Base-by-base conservation (phyloP, 2,329 filamentous ascomycete genomes). In the Ustilaginoidea virens region DNA sequence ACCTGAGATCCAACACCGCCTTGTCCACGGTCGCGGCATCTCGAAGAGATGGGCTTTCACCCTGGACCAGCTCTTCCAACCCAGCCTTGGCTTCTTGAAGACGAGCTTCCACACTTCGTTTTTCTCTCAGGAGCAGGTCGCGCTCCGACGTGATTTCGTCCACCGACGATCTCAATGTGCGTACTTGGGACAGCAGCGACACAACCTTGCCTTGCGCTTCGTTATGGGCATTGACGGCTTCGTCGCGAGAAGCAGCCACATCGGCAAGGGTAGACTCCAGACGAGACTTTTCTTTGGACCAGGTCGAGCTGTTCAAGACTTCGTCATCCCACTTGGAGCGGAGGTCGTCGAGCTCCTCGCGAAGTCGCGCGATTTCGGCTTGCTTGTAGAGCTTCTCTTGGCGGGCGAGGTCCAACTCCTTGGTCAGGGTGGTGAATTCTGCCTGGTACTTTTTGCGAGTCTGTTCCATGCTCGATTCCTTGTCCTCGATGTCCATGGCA, bases 271-370 rank as follows among this genome's bases (percentile, higher is more conserved):
- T 92, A 35, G 85, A 74, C 50, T 96, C 87, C 23, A 98, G 66
- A 11, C 87, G 77, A 11, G 83, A 70, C 62, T 96, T 96, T 58
- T 98, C 87, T 60, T 98, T 98, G 9, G 86, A 86, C 86, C 90
- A 96, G 1, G 87, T 93, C 11, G 85, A 92, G 53, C 83, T 92
- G 57, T 96, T 96, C 42, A 96, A 71, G 8, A 96, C 83, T 55
- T 98, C 87, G 43, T 96, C 83, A 45, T 98, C 90, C 87, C 90
- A 96, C 58, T 96, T 96, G 41, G 77, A 85, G 39, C 90, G 75
- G 33, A 96, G 67, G 44, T 93, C 85, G 43, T 98, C 90, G 15
- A 96, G 73, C 54, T 98, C 90, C 49, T 96, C 87, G n/a, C 87
- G 78, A 30, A 98, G 66, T 25, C 83, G 75, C 11, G 78, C 70